Evolutionary conservation across 2,329 filamentous ascomycete species (phyloP), one percentile per base, ranked within the genome.

Genomic region (Sporothrix brasiliensis): DNA sequence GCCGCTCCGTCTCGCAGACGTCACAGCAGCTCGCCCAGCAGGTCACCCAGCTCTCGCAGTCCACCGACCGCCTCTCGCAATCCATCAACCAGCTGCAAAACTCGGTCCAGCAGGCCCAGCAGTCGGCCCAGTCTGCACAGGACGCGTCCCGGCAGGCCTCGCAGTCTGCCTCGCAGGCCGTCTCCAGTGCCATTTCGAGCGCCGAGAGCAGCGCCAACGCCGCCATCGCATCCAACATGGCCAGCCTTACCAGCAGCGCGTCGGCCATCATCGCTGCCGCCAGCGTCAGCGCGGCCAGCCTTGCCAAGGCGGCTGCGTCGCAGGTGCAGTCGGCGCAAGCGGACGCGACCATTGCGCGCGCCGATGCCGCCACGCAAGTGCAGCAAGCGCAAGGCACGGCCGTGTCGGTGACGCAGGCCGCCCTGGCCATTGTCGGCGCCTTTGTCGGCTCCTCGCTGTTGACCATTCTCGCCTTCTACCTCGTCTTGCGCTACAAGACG

Each of bases 401-500:
- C 3, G 77, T 82, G 1, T 81, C 80, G 2, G 79, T 79, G 19
- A 82, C 81, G 0, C 80, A 83, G 75, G 78, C 78, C 0, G 80
- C 81, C 0, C 71, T 83, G 5, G 81, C 80, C 11, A 79, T 83
- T 21, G 79, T 82, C 4, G 81, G 79, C 16, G 80, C 79, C 63
- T 79, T 83, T 47, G 75, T 83, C 66, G 81, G 79, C n/a, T 80
- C 80, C 2, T 78, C 80, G 1, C 74, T 83, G 24, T 75, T 83
- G 44, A 81, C 79, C 0, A 78, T 81, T 4, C 66, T 79, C 2
- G 76, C 77, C 34, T 80, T 81, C 71, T 80, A 79, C 52, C 74
- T 81, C 21, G 75, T 82, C 34, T 71, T 78, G 13, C 77, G 79
- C 47, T 76, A 74, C 69, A 71, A 76, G 50, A 72, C 73, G 54